Base-by-base conservation (phyloP, 2,329 filamentous ascomycete genomes). In the Pezicula radicicola region DNA sequence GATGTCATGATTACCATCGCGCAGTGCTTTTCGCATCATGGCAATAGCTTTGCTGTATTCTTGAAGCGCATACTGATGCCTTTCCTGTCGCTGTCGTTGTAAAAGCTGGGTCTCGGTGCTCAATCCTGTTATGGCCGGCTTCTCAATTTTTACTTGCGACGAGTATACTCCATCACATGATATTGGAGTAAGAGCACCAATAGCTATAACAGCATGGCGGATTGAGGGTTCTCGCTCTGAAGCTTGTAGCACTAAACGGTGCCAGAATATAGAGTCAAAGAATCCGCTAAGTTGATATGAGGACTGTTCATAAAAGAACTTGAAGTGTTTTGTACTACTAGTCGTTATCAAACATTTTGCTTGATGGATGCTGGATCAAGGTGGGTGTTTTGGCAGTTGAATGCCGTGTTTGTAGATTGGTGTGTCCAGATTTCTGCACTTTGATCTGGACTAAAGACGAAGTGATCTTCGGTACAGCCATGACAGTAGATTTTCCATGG, bases 221-320 rank as follows among this genome's bases (percentile, higher is more conserved):
- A 87, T 81, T 35, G 83, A 74, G 8, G 75, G 68, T 58, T 84
- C 79, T 2, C 72, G 71, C 54, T 85, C 80, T 48, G 80, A 85
- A 63, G 83, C 80, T 56, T 81, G 78, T 15, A 86, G 64, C 5
- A 87, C 81, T 15, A 77, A 74, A 42, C 75, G 73, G 1, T 75
- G 80, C 83, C 83, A 87, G 61, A 87, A 85, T 2, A 75, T 71
- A 21, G 76, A 78, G 60, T 85, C 79, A 54, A 86, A 87, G 60
- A 81, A 85, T n/a, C 83, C 81, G 0, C 81, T 83, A 7, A 87
- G 70, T 58, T 84, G 80, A 35, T 69, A 76, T 3, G 81, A 78
- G 0, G 83, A 85, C 39, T 78, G 78, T 21, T 76, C 69, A 39
- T 77, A 76, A 58, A 86, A 85, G 12, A 84, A 67, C 49, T 81